These are phyloP conservation scores for Vinca minor DNA, from an alignment of 257 asterid genomes.

Conservation along the genomic window DNA sequence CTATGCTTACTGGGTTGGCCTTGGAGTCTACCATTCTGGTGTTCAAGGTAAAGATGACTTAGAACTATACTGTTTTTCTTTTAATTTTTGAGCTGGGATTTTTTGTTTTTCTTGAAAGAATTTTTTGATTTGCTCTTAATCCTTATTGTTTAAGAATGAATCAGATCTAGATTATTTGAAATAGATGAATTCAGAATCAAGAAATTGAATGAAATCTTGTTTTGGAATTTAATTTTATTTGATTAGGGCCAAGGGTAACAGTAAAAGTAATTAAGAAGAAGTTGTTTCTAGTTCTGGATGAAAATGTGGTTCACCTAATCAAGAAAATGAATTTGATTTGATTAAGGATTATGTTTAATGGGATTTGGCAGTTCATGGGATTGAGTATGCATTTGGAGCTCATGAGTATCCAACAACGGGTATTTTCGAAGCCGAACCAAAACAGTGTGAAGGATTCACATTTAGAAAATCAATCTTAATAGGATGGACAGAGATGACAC, in stretches of 20 bases:
- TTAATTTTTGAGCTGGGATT: background rate
- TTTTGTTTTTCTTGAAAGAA: background rate
- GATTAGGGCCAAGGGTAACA: background rate
- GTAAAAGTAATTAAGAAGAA: background rate
- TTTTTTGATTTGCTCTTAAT: background rate
- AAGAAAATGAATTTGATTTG: background rate
- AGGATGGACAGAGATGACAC: conserved; percentile 40
- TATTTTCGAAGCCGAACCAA: conserved; percentile 47
- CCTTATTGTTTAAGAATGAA: background rate
- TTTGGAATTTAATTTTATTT: background rate
- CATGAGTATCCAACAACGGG: conserved; percentile 43
- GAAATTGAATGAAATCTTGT: conserved; percentile 1
- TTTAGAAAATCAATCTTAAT: conserved; percentile 42
- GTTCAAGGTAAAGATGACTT: conserved; percentile 58
- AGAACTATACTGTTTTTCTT: background rate
- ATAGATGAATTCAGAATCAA: background rate
- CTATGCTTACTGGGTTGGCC: conserved; percentile 85
- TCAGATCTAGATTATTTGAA: background rate
- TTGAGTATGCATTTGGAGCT: conserved; percentile 50
- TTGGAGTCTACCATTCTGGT: conserved; percentile 83
- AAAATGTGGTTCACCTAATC: background rate
- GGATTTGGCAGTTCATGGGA: conserved; percentile 33
- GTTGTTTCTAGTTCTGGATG: no score
- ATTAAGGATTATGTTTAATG: background rate
- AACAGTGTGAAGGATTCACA: conserved; percentile 39